Evolutionary conservation across 2,329 filamentous ascomycete species (phyloP).

Genomic region (Xylaria sp.): DNA sequence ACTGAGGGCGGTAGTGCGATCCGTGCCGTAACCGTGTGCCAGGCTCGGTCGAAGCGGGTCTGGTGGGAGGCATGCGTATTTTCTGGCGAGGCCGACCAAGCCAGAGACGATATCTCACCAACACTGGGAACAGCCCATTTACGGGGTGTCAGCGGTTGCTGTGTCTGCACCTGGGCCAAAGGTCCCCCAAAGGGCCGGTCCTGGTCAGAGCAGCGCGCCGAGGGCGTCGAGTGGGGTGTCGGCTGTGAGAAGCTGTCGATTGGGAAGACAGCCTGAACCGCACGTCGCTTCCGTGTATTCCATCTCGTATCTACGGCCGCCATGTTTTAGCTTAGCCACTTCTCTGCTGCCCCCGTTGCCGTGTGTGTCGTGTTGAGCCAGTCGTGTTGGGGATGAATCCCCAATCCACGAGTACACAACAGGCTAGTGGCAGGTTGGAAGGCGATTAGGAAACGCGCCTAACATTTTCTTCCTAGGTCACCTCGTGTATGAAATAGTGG

Average conservation of each 20-base stretch:
- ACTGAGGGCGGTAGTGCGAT: constrained; percentile 67
- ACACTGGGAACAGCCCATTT: constrained; percentile 41
- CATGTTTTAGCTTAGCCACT: constrained; percentile 32
- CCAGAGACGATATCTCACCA: constrained; percentile 37
- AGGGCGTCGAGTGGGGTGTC: constrained; percentile 56
- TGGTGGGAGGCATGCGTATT: constrained; percentile 58
- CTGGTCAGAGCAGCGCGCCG: constrained; percentile 53
- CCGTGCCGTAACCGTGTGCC: constrained; percentile 68
- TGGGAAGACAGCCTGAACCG: constrained; percentile 67
- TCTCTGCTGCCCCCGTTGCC: not conserved
- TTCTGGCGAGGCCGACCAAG: constrained; percentile 39
- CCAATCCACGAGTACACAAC: constrained; percentile 1
- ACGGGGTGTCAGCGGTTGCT: constrained; percentile 33
- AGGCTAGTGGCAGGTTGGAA: constrained; percentile 16
- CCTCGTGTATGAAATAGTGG: not conserved
- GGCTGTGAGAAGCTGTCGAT: constrained; percentile 59
- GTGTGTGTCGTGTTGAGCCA: constrained; percentile 6
- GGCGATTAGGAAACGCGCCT: not conserved
- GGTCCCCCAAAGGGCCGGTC: constrained; percentile 60
- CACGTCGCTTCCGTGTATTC: constrained; percentile 58
- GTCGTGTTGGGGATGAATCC: not conserved
- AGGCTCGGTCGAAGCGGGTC: constrained; percentile 68
- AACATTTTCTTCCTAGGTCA: constrained; percentile 16
- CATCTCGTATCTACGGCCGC: constrained; percentile 54
- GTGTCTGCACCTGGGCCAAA: constrained; percentile 36